phyloP scores from a whole-genome alignment of 2,329 filamentous ascomycete genomes.

The Hortaea sp. region DNA sequence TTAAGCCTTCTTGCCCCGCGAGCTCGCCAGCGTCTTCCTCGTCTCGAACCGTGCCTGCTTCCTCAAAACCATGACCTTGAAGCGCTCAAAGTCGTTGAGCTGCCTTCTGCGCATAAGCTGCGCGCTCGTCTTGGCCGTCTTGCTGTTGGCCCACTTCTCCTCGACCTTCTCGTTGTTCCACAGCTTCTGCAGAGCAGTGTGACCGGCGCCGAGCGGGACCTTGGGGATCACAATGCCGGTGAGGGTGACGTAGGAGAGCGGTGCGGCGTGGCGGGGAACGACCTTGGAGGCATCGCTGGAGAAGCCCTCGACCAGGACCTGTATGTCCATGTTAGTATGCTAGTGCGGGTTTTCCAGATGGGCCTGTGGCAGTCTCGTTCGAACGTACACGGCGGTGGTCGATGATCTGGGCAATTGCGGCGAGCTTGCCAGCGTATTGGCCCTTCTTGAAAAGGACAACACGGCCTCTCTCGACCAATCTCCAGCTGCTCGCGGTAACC shows the following conservation, averaged over 20 bases:
- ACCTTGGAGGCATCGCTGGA: conserved; percentile 67
- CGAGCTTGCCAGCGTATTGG: conserved; percentile 74
- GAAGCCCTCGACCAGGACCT: conserved; percentile 96
- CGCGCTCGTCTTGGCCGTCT: conserved; percentile 88
- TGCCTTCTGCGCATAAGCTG: conserved; percentile 78
- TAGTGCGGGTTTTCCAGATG: neutral
- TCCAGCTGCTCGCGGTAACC: conserved; percentile 56
- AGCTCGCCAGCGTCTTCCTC: conserved; percentile 89
- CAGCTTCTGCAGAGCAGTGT: conserved; percentile 69
- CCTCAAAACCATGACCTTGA: conserved; percentile 99
- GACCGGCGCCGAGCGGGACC: conserved; percentile 76
- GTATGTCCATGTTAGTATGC: conserved; percentile 10
- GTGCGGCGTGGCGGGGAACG: conserved; percentile 77
- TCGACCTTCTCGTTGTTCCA: conserved; percentile 93
- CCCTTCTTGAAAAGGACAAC: conserved; percentile 84
- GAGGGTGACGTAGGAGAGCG: conserved; percentile 75
- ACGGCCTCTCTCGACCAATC: conserved; percentile 96
- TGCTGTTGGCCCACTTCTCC: conserved; percentile 81
- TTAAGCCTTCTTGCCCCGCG: conserved; percentile 63
- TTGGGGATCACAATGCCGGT: conserved; percentile 80
- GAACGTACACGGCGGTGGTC: conserved; percentile 98
- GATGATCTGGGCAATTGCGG: conserved; percentile 96
- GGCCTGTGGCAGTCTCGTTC: too few relatives aligned
- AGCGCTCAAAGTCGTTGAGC: conserved; percentile 97
- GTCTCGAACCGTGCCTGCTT: conserved; percentile 98